Percentiles rank a stretch among this genome's conserved stretches.
These are phyloP conservation scores for Bipolaris oryzae DNA, from an alignment of 2,329 filamentous ascomycete genomes.

Conservation along the genomic window DNA sequence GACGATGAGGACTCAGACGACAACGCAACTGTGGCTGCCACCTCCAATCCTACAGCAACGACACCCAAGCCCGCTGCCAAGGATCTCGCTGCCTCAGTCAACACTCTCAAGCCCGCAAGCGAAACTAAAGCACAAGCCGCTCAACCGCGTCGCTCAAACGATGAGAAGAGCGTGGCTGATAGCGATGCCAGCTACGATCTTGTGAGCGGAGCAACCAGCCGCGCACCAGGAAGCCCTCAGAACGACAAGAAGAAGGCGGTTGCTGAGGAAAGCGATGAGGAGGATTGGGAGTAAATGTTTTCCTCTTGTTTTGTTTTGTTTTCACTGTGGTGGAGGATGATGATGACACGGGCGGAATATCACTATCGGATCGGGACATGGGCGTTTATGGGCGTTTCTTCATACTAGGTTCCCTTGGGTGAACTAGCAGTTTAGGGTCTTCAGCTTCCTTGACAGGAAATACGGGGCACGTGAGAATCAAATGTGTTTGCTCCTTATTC, in stretches of 20 bases:
- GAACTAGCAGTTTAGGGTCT: not conserved
- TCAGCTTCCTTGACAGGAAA: not conserved
- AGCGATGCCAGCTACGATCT: slow-evolving; percentile 97
- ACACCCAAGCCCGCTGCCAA: slow-evolving; percentile 2
- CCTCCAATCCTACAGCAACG: slow-evolving; percentile 13
- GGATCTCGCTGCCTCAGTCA: slow-evolving; percentile 41
- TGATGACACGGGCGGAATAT: not conserved
- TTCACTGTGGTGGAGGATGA: not conserved
- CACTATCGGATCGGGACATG: not conserved
- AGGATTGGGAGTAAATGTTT: slow-evolving; percentile 71
- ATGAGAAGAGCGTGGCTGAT: slow-evolving; percentile 79
- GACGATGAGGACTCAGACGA: slow-evolving; percentile 18
- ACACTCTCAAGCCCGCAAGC: slow-evolving; percentile 47
- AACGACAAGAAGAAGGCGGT: slow-evolving; percentile 56
- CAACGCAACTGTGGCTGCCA: slow-evolving; percentile 9
- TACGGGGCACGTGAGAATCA: not conserved
- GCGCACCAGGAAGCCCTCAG: slow-evolving; percentile 71
- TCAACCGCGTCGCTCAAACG: slow-evolving; percentile 69
- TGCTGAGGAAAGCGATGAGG: slow-evolving; percentile 67
- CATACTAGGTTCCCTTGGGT: not conserved
- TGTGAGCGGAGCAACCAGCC: slow-evolving; percentile 76
- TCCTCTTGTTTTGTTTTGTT: not conserved
- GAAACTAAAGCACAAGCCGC: slow-evolving; percentile 61
- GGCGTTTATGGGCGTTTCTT: not conserved
- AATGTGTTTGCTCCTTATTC: no score